Conservation (phyloP, 805 yeast species). For the Hanseniaspora lachancei region DNA sequence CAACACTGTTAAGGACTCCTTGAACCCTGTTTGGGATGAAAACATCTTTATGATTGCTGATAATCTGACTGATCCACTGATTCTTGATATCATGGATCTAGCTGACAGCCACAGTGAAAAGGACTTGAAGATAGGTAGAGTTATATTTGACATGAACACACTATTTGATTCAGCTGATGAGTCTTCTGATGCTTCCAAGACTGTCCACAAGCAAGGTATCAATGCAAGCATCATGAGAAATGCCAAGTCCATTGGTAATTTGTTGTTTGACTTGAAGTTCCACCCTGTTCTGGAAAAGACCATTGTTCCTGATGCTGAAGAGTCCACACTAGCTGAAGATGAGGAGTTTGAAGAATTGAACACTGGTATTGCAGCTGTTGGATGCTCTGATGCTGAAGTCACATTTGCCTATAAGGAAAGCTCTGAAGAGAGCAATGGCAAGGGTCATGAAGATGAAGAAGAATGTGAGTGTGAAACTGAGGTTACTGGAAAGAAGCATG, state of each 20-base stretch:
- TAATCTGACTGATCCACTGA: conserved; percentile 70
- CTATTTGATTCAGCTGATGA: conserved; percentile 30
- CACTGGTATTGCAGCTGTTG: conserved; percentile 67
- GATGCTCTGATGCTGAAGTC: conserved; percentile 32
- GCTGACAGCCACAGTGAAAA: conserved; percentile 52
- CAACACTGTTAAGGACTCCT: conserved; percentile 51
- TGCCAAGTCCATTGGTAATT: conserved; percentile 68
- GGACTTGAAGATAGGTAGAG: conserved; percentile 68
- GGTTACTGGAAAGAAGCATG: conserved; percentile 2
- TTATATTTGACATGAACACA: conserved; percentile 37
- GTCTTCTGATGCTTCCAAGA: neutral
- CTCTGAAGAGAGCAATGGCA: conserved; percentile 19
- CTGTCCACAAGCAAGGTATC: conserved; percentile 4
- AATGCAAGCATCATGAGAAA: conserved; percentile 38
- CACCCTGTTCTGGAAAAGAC: conserved; percentile 56
- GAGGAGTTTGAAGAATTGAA: conserved; percentile 43
- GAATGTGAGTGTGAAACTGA: conserved; percentile 11
- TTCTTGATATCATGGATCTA: conserved; percentile 58
- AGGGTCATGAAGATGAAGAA: conserved; percentile 27
- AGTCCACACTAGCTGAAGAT: conserved; percentile 43
- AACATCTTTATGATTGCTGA: conserved; percentile 54
- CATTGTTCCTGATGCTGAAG: conserved; percentile 63
- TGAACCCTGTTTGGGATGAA: conserved; percentile 75
- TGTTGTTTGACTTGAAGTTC: conserved; percentile 57
- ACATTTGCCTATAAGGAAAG: conserved; percentile 25